These are phyloP conservation scores for Fimicolochytrium jonesii DNA, from an alignment of 192 early-diverging fungal species.

Conservation along the genomic window DNA sequence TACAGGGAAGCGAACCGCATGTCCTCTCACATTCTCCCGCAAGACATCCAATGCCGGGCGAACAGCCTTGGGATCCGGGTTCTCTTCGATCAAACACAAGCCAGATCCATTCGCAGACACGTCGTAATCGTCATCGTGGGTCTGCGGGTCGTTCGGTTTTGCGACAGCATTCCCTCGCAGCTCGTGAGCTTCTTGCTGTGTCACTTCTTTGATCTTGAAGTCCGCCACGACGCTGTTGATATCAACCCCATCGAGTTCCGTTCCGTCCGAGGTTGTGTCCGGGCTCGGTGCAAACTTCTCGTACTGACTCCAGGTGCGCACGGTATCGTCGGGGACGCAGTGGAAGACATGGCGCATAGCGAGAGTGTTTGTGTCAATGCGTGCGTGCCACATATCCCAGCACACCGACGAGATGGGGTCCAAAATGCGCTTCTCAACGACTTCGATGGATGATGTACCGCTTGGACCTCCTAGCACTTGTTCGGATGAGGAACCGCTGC, in stretches of 20 bases:
- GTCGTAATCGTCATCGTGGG: neutral
- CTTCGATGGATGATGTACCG: too few relatives aligned
- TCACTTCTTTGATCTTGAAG: neutral
- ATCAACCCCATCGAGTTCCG: conserved; percentile 7
- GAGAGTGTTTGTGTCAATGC: conserved; percentile 62
- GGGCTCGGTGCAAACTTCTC: conserved; percentile 12
- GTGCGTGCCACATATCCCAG: conserved; percentile 56
- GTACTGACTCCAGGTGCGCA: conserved; percentile 50
- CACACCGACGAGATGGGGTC: conserved; percentile 71
- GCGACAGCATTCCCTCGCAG: neutral
- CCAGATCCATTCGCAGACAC: too few relatives aligned
- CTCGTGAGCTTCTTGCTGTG: neutral
- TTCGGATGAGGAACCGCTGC: too few relatives aligned
- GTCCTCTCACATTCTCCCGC: conserved; percentile 8
- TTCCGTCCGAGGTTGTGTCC: conserved; percentile 20
- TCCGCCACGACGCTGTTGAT: neutral
- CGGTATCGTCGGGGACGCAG: conserved; percentile 80
- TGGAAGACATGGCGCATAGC: conserved; percentile 78
- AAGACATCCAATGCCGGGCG: conserved; percentile 12
- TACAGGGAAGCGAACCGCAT: conserved; percentile 24
- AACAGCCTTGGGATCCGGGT: neutral
- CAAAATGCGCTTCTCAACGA: conserved; percentile 10
- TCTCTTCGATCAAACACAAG: too few relatives aligned
- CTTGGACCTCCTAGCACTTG: too few relatives aligned
- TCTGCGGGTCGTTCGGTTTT: neutral